Base-by-base conservation (phyloP, 306 rosid species). In the Herpetospermum pedunculosum region DNA sequence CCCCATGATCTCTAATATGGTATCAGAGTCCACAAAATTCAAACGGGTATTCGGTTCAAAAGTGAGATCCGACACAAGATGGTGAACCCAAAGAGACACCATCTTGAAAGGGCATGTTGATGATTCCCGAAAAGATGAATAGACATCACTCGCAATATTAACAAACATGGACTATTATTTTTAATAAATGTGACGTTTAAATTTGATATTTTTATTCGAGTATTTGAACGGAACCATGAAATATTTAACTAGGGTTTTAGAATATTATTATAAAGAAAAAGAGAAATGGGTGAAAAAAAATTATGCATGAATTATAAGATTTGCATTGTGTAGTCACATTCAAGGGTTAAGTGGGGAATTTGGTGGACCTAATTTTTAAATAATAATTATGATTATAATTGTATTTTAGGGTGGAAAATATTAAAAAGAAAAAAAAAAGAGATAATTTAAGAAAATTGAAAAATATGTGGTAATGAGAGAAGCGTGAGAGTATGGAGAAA, bases 331-430 rank as follows among this genome's bases (percentile, higher is more conserved):
- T 43, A 25, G 73, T 68, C 73, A 68, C 21, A 7, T 7, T 67
- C 54, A 43, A 68, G 73, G 37, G 38, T 15, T 41, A 26, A 68
- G 73, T 68, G 37, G 53, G 54, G 50, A 41, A 68, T 68, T 68
- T 41, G 73, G 73, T 44, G 73, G 73, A 69, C 73, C 55, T 43
- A 69, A 69, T 25, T 15, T 69, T 15, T 25, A 41, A 67, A 21
- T 38, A 40, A 67, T 41, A 43, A 43, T 69, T 69, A 43, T 64
- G n/a, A 25, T 23, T 26, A 5, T 43, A 41, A 67, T 12, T 43
- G 1, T 68, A 68, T 7, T 28, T 57, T 57, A 13, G n/a, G 19
- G 49, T 1, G 7, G 0, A 63, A 12, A 35, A 44, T 2, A 49
- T 5, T 4, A 32, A 60, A 9, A 1, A 35, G n/a, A 3, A 11